Base-by-base conservation (phyloP, 371 early-diverging fungal species). In the Actinomortierella ambigua region DNA sequence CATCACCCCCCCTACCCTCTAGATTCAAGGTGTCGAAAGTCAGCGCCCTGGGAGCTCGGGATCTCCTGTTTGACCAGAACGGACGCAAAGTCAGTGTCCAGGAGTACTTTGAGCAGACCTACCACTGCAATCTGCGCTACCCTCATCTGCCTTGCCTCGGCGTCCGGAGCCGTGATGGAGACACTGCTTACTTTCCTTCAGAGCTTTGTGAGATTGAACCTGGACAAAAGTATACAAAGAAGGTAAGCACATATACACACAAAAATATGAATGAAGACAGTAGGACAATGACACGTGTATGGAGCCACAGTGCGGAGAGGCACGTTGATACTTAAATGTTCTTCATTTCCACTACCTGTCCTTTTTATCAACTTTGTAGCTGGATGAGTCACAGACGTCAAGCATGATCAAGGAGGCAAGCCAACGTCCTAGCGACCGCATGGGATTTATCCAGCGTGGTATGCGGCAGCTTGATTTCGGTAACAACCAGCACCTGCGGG, bases 341-440 rank as follows among this genome's bases (percentile, higher is more conserved):
- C 44, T 26, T 43, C 2, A n/a, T 0, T 4, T 8, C 24, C 22
- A 17, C 3, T 5, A n/a, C 39, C 17, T 2, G 15, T 47, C 34
- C n/a, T 20, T n/a, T n/a, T n/a, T n/a, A n/a, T n/a, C n/a, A n/a
- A n/a, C n/a, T n/a, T n/a, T n/a, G 48, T 58, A 86, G 75, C 73
- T 90, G 48, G 81, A 87, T 61, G 90, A 88, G 49, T 60, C 66
- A 15, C 83, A 92, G 80, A 93, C 93, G 0, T 83, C 90, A 0
- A 83, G 87, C 50, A 92, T 93, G 91, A 90, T 93, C 70, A 87
- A 78, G 49, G 83, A 85, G 48, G 88, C 90, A 2, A 87, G 90
- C 69, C 79, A 85, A 59, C 75, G 71, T 14, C 93, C 93, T 6
- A 64, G 77, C 34, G 73, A 83, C 69, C 77, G 85, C 42, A 68